Percentiles rank a stretch among this genome's conserved stretches.
Evolutionary conservation across 202 grass and related monocot genomes (phyloP).

Genomic region (Tripidium arundinaceum): DNA sequence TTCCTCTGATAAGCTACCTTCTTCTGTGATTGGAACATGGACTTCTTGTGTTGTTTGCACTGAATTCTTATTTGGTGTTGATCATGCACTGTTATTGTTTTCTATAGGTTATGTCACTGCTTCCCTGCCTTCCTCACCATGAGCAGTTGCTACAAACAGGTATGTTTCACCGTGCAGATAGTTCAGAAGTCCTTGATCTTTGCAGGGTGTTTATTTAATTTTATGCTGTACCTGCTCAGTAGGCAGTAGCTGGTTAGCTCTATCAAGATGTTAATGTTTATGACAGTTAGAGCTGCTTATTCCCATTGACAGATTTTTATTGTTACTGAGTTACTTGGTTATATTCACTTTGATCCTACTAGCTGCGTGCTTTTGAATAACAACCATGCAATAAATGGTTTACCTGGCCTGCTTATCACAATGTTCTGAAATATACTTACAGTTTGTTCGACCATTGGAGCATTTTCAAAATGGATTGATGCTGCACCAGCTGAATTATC

Average conservation of each 20-base stretch:
- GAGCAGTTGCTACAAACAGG: constrained; percentile 81
- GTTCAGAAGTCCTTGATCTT: constrained; percentile 17
- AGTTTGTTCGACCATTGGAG: constrained; percentile 90
- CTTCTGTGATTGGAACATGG: neutral
- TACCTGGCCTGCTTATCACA: neutral
- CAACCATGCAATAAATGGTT: constrained; percentile 6
- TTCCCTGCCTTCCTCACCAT: constrained; percentile 79
- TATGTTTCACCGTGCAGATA: constrained; percentile 41
- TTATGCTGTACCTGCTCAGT: neutral
- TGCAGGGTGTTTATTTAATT: neutral
- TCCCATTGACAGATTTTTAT: constrained; percentile 1
- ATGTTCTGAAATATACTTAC: constrained; percentile 35
- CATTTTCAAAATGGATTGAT: constrained; percentile 98
- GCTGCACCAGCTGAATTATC: constrained; percentile 61
- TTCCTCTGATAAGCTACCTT: neutral
- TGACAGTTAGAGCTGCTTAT: constrained; percentile 5
- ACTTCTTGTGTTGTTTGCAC: neutral
- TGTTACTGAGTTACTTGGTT: neutral
- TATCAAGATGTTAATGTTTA: constrained; percentile 17
- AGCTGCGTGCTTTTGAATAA: neutral
- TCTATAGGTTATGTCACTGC: constrained; percentile 73
- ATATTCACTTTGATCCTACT: neutral
- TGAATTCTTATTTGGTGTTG: constrained; percentile 9
- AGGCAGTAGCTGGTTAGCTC: constrained; percentile 9
- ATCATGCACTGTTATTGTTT: constrained; percentile 26